Conservation (phyloP, 331 rosid genomes). For the Quercus lobata region DNA sequence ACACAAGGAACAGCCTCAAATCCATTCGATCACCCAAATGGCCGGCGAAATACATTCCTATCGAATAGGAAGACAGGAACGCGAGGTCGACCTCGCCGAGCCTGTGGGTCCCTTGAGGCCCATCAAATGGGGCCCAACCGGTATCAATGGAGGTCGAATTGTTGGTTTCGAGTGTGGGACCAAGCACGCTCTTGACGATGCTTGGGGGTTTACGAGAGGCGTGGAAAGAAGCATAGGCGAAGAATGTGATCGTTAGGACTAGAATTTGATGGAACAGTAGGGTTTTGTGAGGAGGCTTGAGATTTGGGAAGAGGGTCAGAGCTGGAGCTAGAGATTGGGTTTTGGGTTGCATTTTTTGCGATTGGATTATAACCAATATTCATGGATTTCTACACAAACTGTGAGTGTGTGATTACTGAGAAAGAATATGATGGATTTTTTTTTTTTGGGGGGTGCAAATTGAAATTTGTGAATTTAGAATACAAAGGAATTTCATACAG, state of each 20-base stretch:
- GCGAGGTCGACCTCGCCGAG: slow-evolving; percentile 94
- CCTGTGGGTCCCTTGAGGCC: slow-evolving; percentile 62
- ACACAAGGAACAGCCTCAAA: slow-evolving; percentile 80
- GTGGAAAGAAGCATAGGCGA: slow-evolving; percentile 90
- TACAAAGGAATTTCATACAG: not conserved
- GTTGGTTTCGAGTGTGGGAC: slow-evolving; percentile 52
- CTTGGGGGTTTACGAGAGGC: slow-evolving; percentile 96
- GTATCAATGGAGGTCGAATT: slow-evolving; percentile 40
- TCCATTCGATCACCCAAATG: slow-evolving; percentile 82
- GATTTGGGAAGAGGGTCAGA: slow-evolving; percentile 50
- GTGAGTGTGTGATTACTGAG: too few species aligned
- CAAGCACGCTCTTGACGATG: slow-evolving; percentile 96
- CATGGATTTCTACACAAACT: too few species aligned
- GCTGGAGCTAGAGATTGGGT: slow-evolving; percentile 37
- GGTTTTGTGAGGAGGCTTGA: slow-evolving; percentile 81
- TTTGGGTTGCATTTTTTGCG: slow-evolving; percentile 28
- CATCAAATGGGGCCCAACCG: slow-evolving; percentile 92
- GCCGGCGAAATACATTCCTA: slow-evolving; percentile 90
- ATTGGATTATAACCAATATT: too few species aligned
- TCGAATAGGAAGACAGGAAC: slow-evolving; percentile 68
- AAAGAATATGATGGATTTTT: too few species aligned
- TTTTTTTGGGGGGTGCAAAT: not conserved
- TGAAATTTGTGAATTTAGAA: not conserved
- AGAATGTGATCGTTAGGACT: slow-evolving; percentile 61
- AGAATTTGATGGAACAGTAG: slow-evolving; percentile 61